Conservation (phyloP, 768 basidiomycete species). For the Boletus rubropictus region DNA sequence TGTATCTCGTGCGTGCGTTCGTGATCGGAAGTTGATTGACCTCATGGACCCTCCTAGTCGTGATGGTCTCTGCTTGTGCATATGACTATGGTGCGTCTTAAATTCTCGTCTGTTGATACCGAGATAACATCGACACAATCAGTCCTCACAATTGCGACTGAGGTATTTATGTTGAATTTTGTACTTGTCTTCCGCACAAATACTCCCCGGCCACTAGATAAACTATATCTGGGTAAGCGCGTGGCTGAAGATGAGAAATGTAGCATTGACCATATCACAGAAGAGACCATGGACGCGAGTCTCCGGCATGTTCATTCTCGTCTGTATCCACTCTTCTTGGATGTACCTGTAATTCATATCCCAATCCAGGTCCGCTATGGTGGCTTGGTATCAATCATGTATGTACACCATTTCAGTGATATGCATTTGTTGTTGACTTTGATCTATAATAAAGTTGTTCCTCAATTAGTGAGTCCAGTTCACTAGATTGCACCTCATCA, state of each 20-base stretch:
- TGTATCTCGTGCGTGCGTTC: neutral
- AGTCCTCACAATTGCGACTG: constrained; percentile 6
- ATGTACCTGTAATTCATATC: neutral
- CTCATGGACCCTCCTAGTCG: constrained; percentile 1
- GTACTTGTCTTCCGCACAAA: neutral
- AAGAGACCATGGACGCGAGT: neutral
- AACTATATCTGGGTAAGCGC: constrained; percentile 6
- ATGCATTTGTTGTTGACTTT: neutral
- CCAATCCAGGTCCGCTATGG: constrained; percentile 8
- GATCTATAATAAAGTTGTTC: neutral
- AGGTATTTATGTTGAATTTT: neutral
- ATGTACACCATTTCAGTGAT: neutral
- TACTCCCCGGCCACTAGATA: neutral
- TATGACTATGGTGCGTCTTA: constrained; percentile 8
- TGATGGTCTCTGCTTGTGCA: neutral
- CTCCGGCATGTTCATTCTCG: neutral
- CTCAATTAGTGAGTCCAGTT: neutral
- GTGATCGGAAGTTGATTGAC: neutral
- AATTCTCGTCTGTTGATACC: neutral
- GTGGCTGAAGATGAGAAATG: neutral
- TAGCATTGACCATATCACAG: neutral
- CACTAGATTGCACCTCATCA: neutral
- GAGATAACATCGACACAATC: neutral
- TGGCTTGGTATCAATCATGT: constrained; percentile 3
- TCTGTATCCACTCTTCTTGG: neutral